Evolutionary conservation across 768 basidiomycete species (phyloP), one percentile per base, ranked within the genome.

Genomic region (Suillus paluster): DNA sequence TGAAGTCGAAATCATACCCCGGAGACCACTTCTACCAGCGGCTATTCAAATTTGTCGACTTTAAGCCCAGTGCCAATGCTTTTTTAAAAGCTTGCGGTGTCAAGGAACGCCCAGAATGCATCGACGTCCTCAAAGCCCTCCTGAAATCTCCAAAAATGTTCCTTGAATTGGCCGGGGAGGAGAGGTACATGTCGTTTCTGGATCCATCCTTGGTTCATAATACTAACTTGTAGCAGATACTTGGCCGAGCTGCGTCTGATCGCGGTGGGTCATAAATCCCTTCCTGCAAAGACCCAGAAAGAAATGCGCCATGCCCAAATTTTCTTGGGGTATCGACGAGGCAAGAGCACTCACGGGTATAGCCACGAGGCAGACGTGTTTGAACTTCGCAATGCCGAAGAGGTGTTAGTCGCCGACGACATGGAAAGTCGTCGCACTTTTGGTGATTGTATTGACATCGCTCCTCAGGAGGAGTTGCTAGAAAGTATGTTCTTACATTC

Each of bases 21-120:
- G 79, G 82, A 44, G 14, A n/a, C 42, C 42, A 2, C 14, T n/a
- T 44, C n/a, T 84, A 90, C 70, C 86, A 86, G 2, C 86, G 87
- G 60, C 78, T 95, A 4, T 95, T 97, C 71, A 81, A 83, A 17
- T 95, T 93, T 67, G 85, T 97, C 54, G 87, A 95, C 71, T 95
- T 95, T 71, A 94, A 92, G 2, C 68, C 79, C 1, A 77, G 81
- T 12, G 95, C 89, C 34, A 94, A 94, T 68, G 79, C 81, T 5
- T 97, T 98, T 75, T 79, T 98, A 39, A 82, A 81, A 55, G 87
- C 89, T 5, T 92, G 92, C 66, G 95, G 94, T 5, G 90, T 93
- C 21, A 89, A 86, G 66, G 84, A 84, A 34, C 90, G 92, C 68
- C 94, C 95, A 4, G 91, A 84, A 58, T 84, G 91, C 6, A 87